phyloP scores from a whole-genome alignment of 768 basidiomycete species.

The Tephrocybe sp. region DNA sequence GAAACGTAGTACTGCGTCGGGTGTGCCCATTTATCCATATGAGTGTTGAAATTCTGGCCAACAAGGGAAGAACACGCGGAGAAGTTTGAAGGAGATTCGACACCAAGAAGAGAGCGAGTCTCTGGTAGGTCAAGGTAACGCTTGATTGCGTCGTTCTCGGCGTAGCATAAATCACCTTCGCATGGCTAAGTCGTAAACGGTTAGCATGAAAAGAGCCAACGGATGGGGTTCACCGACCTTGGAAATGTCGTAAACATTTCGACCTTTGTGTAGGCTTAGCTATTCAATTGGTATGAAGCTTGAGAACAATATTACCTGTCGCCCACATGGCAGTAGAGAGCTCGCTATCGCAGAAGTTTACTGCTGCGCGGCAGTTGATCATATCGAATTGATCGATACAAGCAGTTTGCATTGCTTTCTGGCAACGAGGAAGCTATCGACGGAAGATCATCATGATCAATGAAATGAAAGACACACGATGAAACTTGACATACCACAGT shows the following conservation, averaged over 20 bases:
- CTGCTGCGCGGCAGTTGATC: conserved; percentile 65
- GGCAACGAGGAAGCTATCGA: conserved; percentile 63
- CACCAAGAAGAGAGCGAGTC: conserved; percentile 20
- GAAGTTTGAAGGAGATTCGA: conserved; percentile 42
- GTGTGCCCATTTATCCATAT: conserved; percentile 50
- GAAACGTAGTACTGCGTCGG: conserved; percentile 65
- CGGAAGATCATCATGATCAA: not conserved
- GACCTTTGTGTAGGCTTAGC: conserved; percentile 13
- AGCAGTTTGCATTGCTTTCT: conserved; percentile 48
- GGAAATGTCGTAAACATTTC: conserved; percentile 25
- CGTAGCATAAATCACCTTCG: conserved; percentile 22
- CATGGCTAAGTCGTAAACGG: conserved; percentile 16
- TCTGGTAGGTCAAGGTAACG: conserved; percentile 18
- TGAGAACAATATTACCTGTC: conserved; percentile 29
- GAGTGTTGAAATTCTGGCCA: conserved; percentile 44
- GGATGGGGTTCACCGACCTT: conserved; percentile 13
- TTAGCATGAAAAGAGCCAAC: not conserved
- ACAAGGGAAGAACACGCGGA: conserved; percentile 55
- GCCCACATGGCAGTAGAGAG: conserved; percentile 42
- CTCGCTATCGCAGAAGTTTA: conserved; percentile 59
- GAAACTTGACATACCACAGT: conserved; percentile 37
- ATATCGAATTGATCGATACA: conserved; percentile 69
- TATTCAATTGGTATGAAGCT: not conserved
- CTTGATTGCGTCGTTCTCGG: conserved; percentile 18
- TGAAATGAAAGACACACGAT: conserved; percentile 15